Evolutionary conservation across 306 rosid species (phyloP).

Genomic region (Casuarina glauca): DNA sequence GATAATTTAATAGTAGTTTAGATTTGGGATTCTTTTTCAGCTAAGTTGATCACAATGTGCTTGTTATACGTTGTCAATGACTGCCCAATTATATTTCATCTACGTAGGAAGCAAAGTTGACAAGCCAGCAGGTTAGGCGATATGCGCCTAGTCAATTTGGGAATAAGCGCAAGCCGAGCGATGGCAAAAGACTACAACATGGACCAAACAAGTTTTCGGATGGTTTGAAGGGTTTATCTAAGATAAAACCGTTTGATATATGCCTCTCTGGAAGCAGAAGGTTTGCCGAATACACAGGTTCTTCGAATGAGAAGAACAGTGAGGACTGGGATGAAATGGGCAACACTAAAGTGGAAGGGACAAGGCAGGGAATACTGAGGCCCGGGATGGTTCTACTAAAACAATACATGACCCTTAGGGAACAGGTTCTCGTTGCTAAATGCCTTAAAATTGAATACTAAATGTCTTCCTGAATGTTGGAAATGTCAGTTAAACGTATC

Average conservation of each 20-base stretch:
- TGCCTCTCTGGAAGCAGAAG: conserved; percentile 30
- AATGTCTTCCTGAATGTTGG: not conserved
- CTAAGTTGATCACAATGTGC: not conserved
- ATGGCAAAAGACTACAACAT: not conserved
- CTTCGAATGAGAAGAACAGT: conserved; percentile 1
- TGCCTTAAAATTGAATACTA: not conserved
- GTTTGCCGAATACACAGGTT: not conserved
- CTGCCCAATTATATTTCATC: not conserved
- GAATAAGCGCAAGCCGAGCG: conserved; percentile 22
- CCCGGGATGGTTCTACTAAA: conserved; percentile 73
- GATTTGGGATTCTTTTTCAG: too few species aligned
- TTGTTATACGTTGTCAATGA: not conserved
- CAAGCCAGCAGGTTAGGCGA: not conserved
- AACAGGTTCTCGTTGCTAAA: conserved; percentile 46
- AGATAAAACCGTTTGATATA: conserved; percentile 42
- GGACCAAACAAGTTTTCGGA: not conserved
- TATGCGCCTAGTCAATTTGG: conserved; percentile 21
- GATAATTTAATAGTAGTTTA: not conserved
- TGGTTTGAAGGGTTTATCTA: conserved; percentile 4
- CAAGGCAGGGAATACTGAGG: conserved; percentile 31
- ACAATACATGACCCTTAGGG: conserved; percentile 29
- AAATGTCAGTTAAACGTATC: not conserved
- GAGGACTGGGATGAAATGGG: conserved; percentile 17
- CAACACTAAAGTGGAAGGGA: not conserved
- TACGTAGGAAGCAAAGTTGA: not conserved